Base-by-base conservation (phyloP, 257 asterid genomes). In the Solanum etuberosum region DNA sequence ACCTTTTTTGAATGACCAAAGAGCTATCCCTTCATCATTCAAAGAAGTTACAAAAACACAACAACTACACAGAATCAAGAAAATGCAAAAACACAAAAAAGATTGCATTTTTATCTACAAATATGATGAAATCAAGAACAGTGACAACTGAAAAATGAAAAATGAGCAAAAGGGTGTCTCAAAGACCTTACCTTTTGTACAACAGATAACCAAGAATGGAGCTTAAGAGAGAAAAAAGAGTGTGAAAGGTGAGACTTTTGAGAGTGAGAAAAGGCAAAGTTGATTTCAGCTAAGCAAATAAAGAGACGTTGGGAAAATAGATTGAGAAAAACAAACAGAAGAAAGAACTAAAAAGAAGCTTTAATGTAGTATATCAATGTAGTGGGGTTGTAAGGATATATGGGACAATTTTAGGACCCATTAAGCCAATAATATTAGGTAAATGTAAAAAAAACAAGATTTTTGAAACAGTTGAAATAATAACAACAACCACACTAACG, bases 21-120 rank as follows among this genome's bases (percentile, higher is more conserved):
- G 93, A 43, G 98, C 95, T 91, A 82, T 0, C 1, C 98, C 99
- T 85, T 96, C 99, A 46, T 91, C 91, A 78, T 93, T 95, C 86
- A 96, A 88, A 85, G 94, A 91, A 87, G 93, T 77, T 90, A 90
- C 97, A 42, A 89, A 86, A 88, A 57, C 86, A 89, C 73, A 84
- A 81, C 83, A 90, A 88, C 83, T 86, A 38, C 65, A 88, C 20
- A 92, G 34, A 59, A 90, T 40, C 71, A 94, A 54, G 77, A 91
- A 87, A 43, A 93, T 83, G 88, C 83, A 34, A 38, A 76, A 76
- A 76, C 6, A 40, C 12, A 76, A 32, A 32, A 88, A 46, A 74
- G 90, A 80, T 81, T 90, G 82, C 97, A 95, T 95, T 87, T 93
- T 83, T 70, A 25, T 29, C 35, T 67, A 29, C 74, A 67, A 67